phyloP scores from a whole-genome alignment of 129 eudicot genomes.

The Solidago caesia region DNA sequence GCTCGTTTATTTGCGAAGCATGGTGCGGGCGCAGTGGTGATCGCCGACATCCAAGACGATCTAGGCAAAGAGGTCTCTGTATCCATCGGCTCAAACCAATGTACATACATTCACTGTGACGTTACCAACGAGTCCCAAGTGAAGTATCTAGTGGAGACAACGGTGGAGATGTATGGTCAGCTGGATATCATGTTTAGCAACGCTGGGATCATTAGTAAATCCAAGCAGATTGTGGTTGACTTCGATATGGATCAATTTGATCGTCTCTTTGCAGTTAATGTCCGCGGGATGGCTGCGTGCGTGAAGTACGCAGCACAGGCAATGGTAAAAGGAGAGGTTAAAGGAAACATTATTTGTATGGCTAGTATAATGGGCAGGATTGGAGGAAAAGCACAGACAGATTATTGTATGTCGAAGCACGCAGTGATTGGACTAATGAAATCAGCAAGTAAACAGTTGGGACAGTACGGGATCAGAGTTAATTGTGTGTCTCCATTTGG shows the following conservation, averaged over 20 bases:
- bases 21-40: not conserved
- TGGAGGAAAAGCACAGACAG: not conserved
- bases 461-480: constrained; percentile 3
- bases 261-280: not conserved
- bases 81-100: not conserved
- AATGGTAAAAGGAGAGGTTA: constrained; percentile 3
- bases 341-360: not conserved
- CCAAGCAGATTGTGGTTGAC: not conserved
- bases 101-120: not conserved
- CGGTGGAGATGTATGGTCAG: not conserved
- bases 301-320: constrained; percentile 8
- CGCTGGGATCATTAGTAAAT: constrained; percentile 6
- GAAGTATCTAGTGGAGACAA: not conserved
- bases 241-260: constrained; percentile 7
- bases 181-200: constrained; percentile 15
- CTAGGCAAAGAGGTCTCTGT: not conserved
- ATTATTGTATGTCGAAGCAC: constrained; percentile 13
- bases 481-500: not conserved
- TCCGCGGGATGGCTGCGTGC: not conserved
- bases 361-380: constrained; percentile 9
- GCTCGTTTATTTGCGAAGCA: not conserved
- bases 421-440: not conserved
- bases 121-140: constrained; percentile 1
- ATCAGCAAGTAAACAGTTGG: not conserved
- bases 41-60: constrained; percentile 6